Percentiles rank a stretch among this genome's conserved stretches.
Evolutionary conservation across 768 basidiomycete species (phyloP).

Genomic region (Fomitopsis pulvina): DNA sequence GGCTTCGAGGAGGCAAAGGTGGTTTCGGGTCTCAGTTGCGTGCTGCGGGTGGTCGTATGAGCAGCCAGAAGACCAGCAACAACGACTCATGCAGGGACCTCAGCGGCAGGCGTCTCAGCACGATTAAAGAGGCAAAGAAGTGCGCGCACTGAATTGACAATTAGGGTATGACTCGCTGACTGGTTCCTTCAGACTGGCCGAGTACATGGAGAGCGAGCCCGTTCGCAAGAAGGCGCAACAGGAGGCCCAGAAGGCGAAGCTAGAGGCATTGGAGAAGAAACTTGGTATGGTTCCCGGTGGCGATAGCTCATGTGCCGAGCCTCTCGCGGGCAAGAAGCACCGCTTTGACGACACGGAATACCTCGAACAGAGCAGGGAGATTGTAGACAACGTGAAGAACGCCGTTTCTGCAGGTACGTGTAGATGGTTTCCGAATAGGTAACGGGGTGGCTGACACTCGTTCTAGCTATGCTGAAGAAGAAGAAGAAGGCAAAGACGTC

Average conservation of each 20-base stretch:
- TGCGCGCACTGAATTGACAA: conserved; percentile 34
- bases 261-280: conserved; percentile 79
- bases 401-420: conserved; percentile 78
- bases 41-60: conserved; percentile 97
- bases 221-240: conserved; percentile 71
- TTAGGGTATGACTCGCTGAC: conserved; percentile 1
- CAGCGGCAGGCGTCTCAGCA: conserved; percentile 82
- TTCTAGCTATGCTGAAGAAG: conserved; percentile 62
- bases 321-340: conserved; percentile 71
- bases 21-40: conserved; percentile 95
- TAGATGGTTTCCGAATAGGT: too few relatives aligned
- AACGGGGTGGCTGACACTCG: conserved; percentile 9
- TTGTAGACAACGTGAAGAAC: conserved; percentile 86
- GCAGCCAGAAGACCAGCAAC: conserved; percentile 89
- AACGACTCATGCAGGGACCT: conserved; percentile 94
- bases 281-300: conserved; percentile 52
- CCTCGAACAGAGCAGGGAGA: conserved; percentile 83
- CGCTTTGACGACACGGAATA: conserved; percentile 91
- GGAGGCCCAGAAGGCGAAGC: conserved; percentile 74
- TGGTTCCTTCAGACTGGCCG: conserved; percentile 55
- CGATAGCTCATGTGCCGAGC: conserved; percentile 28
- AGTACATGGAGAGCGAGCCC: conserved; percentile 81
- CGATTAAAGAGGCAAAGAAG: conserved; percentile 96
- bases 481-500: conserved; percentile 58
- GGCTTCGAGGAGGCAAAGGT: conserved; percentile 87